Evolutionary conservation across 2,329 filamentous ascomycete genomes (phyloP).

Genomic region (Xenoacremonium recifei): DNA sequence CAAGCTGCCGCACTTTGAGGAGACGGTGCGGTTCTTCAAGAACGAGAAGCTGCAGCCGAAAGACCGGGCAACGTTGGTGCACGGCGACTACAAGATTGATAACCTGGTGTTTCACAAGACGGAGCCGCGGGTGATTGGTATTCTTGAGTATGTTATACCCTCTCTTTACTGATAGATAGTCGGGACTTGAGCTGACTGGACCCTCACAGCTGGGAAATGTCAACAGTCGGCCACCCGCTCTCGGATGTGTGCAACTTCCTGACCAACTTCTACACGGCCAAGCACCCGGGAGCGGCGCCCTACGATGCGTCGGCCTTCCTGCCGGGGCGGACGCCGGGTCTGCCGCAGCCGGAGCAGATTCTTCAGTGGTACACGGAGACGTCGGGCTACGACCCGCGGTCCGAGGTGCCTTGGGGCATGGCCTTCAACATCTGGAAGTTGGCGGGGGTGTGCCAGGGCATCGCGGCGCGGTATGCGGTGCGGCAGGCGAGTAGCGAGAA

Average conservation of each 20-base stretch:
- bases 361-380: conserved; percentile 41
- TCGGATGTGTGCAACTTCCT: conserved; percentile 83
- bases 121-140: conserved; percentile 83
- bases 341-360: conserved; percentile 46
- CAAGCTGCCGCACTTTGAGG: conserved; percentile 77
- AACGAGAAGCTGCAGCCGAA: conserved; percentile 67
- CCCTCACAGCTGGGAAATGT: conserved; percentile 82
- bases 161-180: background rate
- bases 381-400: conserved; percentile 68
- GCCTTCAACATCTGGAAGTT: conserved; percentile 62
- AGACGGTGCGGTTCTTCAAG: conserved; percentile 76
- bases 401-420: conserved; percentile 59
- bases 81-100: conserved; percentile 97
- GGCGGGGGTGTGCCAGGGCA: conserved; percentile 75
- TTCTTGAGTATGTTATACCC: conserved; percentile 66
- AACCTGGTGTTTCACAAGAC: conserved; percentile 89
- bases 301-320: conserved; percentile 52
- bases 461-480: conserved; percentile 80
- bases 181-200: conserved; percentile 3
- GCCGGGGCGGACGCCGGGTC: conserved; percentile 62
- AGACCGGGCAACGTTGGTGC: conserved; percentile 78
- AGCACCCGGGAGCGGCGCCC: conserved; percentile 19
- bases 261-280: conserved; percentile 39
- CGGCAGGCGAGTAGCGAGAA: conserved; percentile 87
- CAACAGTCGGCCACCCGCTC: conserved; percentile 92